phyloP scores from a whole-genome alignment of 192 early-diverging fungal species.

The Backusella tuberculispora region DNA sequence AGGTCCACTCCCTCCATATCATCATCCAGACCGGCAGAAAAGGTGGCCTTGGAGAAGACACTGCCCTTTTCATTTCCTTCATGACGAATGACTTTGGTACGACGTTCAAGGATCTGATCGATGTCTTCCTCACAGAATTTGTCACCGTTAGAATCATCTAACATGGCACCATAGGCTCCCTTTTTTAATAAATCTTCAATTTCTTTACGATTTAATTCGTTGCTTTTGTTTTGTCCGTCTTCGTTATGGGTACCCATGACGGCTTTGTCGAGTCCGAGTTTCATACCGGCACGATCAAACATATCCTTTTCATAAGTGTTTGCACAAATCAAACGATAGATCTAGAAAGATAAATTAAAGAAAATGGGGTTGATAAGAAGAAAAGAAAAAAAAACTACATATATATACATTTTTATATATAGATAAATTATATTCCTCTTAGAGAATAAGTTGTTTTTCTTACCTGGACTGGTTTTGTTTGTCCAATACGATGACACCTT shows the following conservation, averaged over 20 bases:
- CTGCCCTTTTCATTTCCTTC: constrained; percentile 70
- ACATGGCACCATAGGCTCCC: constrained; percentile 85
- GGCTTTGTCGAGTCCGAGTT: constrained; percentile 80
- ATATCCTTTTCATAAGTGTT: constrained; percentile 91
- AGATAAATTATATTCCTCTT: background rate
- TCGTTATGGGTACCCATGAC: constrained; percentile 58
- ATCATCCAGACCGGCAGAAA: constrained; percentile 49
- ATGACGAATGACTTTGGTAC: constrained; percentile 80
- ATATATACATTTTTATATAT: background rate
- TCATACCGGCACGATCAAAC: constrained; percentile 89
- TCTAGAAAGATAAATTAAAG: constrained; percentile 27
- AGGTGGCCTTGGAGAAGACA: constrained; percentile 88
- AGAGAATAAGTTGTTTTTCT: too few species aligned
- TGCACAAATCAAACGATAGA: constrained; percentile 72
- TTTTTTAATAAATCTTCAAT: constrained; percentile 87
- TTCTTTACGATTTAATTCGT: constrained; percentile 72
- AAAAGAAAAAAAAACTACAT: too few species aligned
- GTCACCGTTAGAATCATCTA: constrained; percentile 76
- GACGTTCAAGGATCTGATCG: constrained; percentile 78
- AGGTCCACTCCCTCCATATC: constrained; percentile 65
- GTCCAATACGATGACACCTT: constrained; percentile 85
- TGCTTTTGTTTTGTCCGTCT: constrained; percentile 51
- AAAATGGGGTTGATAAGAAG: too few species aligned
- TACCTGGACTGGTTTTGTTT: constrained; percentile 78
- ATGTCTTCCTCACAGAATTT: constrained; percentile 88